Evolutionary conservation across 805 yeast genomes (phyloP).

Genomic region (Saccharomycopsis schoenii): DNA sequence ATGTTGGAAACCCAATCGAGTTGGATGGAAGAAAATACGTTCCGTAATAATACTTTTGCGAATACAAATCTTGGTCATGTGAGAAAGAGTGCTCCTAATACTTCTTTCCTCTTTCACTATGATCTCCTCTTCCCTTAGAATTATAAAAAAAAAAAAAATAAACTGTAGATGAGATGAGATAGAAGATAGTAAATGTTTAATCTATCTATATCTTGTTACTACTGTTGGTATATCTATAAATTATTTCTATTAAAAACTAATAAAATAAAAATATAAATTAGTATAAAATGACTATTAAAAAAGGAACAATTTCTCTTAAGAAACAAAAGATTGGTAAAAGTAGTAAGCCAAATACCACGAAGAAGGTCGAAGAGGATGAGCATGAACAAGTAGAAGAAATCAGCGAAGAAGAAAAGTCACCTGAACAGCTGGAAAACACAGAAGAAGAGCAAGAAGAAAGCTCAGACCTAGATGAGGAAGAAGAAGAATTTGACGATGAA

Average conservation of each 20-base stretch:
- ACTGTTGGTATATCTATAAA: neutral
- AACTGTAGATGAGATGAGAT: neutral
- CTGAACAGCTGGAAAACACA: neutral
- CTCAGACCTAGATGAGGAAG: slow-evolving; percentile 16
- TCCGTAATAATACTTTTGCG: no score
- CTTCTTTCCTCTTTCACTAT: neutral
- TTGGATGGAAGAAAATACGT: no score
- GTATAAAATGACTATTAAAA: neutral
- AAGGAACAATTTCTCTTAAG: slow-evolving; percentile 6
- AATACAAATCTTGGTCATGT: no score
- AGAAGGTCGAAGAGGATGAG: neutral
- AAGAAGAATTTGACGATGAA: slow-evolving; percentile 19
- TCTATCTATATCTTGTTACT: no score
- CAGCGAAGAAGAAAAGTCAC: neutral
- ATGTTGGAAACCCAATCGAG: neutral
- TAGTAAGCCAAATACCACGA: neutral
- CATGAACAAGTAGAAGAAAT: neutral
- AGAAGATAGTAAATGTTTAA: no score
- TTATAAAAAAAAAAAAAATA: neutral
- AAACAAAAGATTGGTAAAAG: slow-evolving; percentile 4
- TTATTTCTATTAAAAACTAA: neutral
- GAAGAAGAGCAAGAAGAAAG: neutral
- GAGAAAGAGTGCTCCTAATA: no score
- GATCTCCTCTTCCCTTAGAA: neutral
- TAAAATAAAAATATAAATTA: neutral